Evolutionary conservation across 306 rosid species (phyloP), one percentile per base, ranked within the genome.

Genomic region (Rosa chinensis): DNA sequence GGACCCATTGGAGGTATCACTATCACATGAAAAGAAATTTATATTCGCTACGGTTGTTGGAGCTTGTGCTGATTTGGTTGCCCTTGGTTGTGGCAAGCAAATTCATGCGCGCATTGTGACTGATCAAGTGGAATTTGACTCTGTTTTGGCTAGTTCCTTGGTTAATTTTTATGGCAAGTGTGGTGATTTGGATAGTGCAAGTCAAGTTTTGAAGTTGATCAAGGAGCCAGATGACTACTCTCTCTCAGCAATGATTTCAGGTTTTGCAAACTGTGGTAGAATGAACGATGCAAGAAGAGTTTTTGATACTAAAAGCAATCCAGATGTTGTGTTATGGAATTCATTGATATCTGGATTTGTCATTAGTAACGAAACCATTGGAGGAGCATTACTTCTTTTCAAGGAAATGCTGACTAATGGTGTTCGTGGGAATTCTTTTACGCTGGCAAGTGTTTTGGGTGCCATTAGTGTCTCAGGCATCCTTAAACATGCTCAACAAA

Each of bases 221-320:
- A 82, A 72, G 81, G 98, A 91, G 49, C 90, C 88, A 1, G 93
- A 93, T 84, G 94, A 91, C 21, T 93, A 88, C 79, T 93, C 98
- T 79, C 44, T 89, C 21, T 93, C 97, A n/a, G 90, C 97, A 79
- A 45, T 93, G 85, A 80, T 91, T 61, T 82, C 88, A 14, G 91
- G 92, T 61, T 93, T 81, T 80, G 97, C 89, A 43, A 87, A 80
- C 72, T 87, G 83, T 28, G 90, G 94, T 18, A 86, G 91, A 79
- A 88, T 89, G 92, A 32, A 61, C 28, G 98, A 91, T 37, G 98
- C 98, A 21, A 91, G 89, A 80, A 83, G 84, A 75, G 79, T 89
- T 76, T 93, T 93, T 74, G 82, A 88, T 58, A 50, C 70, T 8
- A 90, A 43, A 83, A 72, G 50, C 52, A 66, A 69, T 80, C 91